These are phyloP conservation scores for Penicillium canariense DNA, from an alignment of 495 filamentous ascomycete species.

Conservation along the genomic window DNA sequence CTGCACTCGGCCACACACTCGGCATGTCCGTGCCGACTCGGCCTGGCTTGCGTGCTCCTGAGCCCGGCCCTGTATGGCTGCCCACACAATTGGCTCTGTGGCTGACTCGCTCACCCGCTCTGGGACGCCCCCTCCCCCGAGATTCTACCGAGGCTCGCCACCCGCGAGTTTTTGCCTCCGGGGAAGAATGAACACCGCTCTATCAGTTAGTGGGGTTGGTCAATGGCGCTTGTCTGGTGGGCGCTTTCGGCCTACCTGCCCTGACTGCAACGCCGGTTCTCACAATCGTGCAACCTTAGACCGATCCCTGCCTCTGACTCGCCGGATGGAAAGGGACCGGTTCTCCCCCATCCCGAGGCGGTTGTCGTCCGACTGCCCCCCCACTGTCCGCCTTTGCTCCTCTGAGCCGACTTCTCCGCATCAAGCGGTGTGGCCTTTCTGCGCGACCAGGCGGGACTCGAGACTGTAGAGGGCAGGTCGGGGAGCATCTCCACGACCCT, in stretches of 20 bases:
- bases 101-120: too few species aligned
- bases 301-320: too few species aligned
- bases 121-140: conserved; percentile 17
- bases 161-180: not conserved
- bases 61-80: conserved; percentile 8
- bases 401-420: conserved; percentile 21
- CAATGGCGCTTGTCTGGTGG: too few species aligned
- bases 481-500: not conserved
- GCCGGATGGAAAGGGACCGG: not conserved
- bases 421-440: conserved; percentile 15
- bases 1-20: conserved; percentile 14
- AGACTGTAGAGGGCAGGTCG: not conserved
- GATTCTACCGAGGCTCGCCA: conserved; percentile 22
- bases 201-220: too few species aligned
- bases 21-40: conserved; percentile 27
- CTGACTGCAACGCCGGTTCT: not conserved
- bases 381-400: not conserved
- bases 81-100: not conserved
- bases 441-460: not conserved
- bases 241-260: not conserved
- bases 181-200: not conserved
- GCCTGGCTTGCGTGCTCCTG: conserved; percentile 14
- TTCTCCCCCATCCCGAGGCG: conserved; percentile 5
- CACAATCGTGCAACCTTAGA: too few species aligned
- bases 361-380: conserved; percentile 9